These are phyloP conservation scores for Trichoderma sp. DNA, from an alignment of 2,329 filamentous ascomycete genomes.

Conservation along the genomic window DNA sequence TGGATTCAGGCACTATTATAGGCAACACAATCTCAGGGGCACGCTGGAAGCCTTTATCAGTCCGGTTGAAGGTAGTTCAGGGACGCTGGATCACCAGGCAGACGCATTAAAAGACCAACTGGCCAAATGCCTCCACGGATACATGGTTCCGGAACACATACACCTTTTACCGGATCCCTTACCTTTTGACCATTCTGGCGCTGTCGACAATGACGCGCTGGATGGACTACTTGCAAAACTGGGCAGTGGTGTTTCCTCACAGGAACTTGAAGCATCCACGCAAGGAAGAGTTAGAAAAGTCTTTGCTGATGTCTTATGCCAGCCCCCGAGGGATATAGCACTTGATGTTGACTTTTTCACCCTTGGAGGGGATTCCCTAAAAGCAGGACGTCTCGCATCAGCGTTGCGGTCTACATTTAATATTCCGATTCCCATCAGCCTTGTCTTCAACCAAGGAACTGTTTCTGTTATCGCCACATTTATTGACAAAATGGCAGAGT, in stretches of 20 bases:
- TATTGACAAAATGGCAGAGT: slow-evolving; percentile 34
- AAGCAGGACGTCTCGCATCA: slow-evolving; percentile 51
- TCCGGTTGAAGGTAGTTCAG: slow-evolving; percentile 18
- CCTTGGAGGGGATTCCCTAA: slow-evolving; percentile 53
- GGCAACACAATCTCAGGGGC: slow-evolving; percentile 6
- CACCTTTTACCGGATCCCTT: slow-evolving; percentile 35
- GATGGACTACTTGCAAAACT: slow-evolving; percentile 32
- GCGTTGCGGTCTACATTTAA: slow-evolving; percentile 48
- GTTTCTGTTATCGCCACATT: slow-evolving; percentile 39
- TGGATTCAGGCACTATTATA: slow-evolving; percentile 23
- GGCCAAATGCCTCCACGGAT: slow-evolving; percentile 28
- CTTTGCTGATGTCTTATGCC: slow-evolving; percentile 46
- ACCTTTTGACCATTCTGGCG: slow-evolving; percentile 31
- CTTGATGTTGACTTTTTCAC: slow-evolving; percentile 48
- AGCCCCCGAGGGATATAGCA: slow-evolving; percentile 38
- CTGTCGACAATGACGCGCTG: slow-evolving; percentile 36
- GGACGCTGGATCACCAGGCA: not conserved
- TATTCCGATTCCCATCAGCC: slow-evolving; percentile 48
- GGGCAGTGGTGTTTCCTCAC: slow-evolving; percentile 24
- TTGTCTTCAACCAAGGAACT: slow-evolving; percentile 49
- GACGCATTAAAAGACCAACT: slow-evolving; percentile 24
- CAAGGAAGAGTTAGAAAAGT: slow-evolving; percentile 41
- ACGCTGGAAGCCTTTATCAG: slow-evolving; percentile 26
- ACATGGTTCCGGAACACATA: slow-evolving; percentile 40
- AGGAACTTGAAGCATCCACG: slow-evolving; percentile 27